These are phyloP conservation scores for Talaromyces sp. DNA, from an alignment of 2,329 filamentous ascomycete species.

Conservation along the genomic window DNA sequence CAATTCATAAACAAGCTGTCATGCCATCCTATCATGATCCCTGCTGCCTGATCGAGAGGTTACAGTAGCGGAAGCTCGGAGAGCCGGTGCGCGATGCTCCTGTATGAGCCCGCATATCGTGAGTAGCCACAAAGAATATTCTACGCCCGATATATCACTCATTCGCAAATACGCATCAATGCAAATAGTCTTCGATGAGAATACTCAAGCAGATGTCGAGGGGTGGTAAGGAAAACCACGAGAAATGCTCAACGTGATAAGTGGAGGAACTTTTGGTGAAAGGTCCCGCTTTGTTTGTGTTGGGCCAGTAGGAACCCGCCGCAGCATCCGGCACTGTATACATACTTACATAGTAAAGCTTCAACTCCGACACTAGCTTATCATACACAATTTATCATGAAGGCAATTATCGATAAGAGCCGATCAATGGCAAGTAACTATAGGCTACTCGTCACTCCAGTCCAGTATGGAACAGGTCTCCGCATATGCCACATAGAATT, in stretches of 20 bases:
- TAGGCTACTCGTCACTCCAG: not conserved
- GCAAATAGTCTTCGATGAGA: not conserved
- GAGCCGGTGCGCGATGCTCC: not conserved
- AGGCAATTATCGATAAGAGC: not conserved
- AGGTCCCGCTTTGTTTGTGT: slow-evolving; percentile 1
- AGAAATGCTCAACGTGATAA: not conserved
- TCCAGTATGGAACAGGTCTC: slow-evolving; percentile 19
- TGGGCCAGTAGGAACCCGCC: slow-evolving; percentile 5
- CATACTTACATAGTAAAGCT: not conserved
- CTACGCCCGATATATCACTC: not conserved
- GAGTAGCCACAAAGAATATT: not conserved
- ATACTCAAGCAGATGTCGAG: no score
- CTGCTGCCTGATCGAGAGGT: slow-evolving; percentile 4
- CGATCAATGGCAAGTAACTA: not conserved
- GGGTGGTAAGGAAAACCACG: not conserved
- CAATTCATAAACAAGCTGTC: not conserved
- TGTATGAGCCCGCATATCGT: not conserved
- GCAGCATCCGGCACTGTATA: not conserved
- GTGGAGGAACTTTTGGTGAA: not conserved
- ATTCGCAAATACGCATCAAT: not conserved
- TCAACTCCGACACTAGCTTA: not conserved
- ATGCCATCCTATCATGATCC: slow-evolving; percentile 9
- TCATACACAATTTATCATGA: not conserved
- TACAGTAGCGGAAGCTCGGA: slow-evolving; percentile 7
- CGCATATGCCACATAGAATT: slow-evolving; percentile 18